phyloP scores from a whole-genome alignment of 768 basidiomycete genomes.

The Rhodotorula sphaerocarpa region DNA sequence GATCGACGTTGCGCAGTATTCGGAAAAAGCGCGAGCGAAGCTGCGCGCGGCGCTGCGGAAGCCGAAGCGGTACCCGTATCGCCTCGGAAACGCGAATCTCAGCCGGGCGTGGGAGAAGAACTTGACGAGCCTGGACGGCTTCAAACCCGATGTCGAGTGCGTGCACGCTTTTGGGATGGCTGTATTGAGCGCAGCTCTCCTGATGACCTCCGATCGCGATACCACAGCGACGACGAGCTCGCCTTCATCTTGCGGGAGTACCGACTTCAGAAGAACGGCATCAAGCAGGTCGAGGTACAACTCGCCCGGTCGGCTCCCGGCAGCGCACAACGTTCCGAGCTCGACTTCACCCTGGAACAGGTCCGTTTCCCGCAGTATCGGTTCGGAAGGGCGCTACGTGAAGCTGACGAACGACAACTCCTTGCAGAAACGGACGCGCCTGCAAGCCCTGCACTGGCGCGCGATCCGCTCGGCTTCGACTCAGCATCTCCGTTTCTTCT shows the following conservation, averaged over 20 bases:
- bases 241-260: constrained; percentile 8
- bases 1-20: constrained; percentile 40
- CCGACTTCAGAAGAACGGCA: constrained; percentile 5
- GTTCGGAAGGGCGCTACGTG: too few species aligned
- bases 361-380: constrained; percentile 44
- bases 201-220: neutral
- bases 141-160: constrained; percentile 3
- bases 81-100: constrained; percentile 15
- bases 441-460: constrained; percentile 66
- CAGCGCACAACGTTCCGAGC: constrained; percentile 45
- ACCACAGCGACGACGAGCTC: constrained; percentile 10
- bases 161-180: neutral
- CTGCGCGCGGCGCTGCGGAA: neutral
- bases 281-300: neutral
- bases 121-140: constrained; percentile 9
- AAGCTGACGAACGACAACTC: constrained; percentile 5
- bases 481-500: constrained; percentile 64
- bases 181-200: too few species aligned
- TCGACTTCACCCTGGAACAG: constrained; percentile 58
- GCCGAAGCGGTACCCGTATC: constrained; percentile 13
- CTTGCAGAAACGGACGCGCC: constrained; percentile 53
- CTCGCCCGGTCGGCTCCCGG: neutral
- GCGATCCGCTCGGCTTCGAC: constrained; percentile 69
- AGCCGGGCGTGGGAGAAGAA: constrained; percentile 13
- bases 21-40: neutral